phyloP scores from a whole-genome alignment of 2,329 filamentous ascomycete genomes.

The Penicillium sp. region DNA sequence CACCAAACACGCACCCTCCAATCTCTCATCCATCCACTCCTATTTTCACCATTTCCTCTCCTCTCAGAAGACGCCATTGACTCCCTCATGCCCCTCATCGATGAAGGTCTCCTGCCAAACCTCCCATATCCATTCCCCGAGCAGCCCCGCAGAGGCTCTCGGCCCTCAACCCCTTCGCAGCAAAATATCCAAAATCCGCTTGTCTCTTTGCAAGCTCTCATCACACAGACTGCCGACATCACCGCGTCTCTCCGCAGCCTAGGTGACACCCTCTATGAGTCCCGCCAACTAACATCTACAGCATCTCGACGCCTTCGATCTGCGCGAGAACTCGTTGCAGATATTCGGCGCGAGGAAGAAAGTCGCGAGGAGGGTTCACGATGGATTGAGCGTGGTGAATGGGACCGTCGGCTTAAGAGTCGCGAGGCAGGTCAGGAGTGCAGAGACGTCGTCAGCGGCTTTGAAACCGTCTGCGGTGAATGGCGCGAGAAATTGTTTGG shows the following conservation, averaged over 20 bases:
- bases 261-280: conserved; percentile 92
- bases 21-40: conserved; percentile 60
- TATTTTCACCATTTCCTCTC: conserved; percentile 60
- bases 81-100: conserved; percentile 60
- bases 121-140: conserved; percentile 54
- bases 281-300: conserved; percentile 80
- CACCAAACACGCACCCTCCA: conserved; percentile 64
- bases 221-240: conserved; percentile 71
- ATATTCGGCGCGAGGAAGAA: conserved; percentile 82
- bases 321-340: conserved; percentile 81
- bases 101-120: conserved; percentile 54
- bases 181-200: conserved; percentile 52
- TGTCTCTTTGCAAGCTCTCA: conserved; percentile 68
- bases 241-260: conserved; percentile 82
- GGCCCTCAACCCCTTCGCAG: conserved; percentile 38
- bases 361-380: conserved; percentile 77
- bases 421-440: conserved; percentile 85
- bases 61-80: conserved; percentile 60
- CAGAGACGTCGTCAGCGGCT: conserved; percentile 84
- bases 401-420: conserved; percentile 74
- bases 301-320: conserved; percentile 78
- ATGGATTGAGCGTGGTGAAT: conserved; percentile 81
- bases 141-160: conserved; percentile 32
- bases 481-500: conserved; percentile 77
- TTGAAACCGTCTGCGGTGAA: conserved; percentile 84